Evolutionary conservation across 495 filamentous ascomycete species (phyloP).

Genomic region (Entonaema liquescens): DNA sequence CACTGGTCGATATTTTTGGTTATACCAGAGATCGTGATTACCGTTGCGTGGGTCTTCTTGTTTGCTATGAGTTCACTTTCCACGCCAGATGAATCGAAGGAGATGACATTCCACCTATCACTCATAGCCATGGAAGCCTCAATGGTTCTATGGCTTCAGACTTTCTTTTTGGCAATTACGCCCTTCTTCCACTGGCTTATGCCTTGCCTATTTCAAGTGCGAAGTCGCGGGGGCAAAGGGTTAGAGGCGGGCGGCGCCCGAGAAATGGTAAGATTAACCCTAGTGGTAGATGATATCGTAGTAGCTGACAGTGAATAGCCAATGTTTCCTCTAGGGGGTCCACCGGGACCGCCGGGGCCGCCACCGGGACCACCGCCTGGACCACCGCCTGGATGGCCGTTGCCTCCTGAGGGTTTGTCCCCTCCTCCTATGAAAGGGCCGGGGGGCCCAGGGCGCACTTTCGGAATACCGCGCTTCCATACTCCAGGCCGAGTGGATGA

Average conservation of each 20-base stretch:
- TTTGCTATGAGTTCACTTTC: conserved; percentile 5
- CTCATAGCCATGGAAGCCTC: conserved; percentile 35
- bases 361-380: neutral
- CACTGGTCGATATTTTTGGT: conserved; percentile 24
- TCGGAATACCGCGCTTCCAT: neutral
- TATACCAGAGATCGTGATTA: conserved; percentile 24
- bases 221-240: neutral
- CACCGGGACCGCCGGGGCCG: neutral
- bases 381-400: neutral
- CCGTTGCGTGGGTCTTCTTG: conserved; percentile 22
- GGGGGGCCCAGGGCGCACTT: neutral
- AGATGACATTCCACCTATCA: conserved; percentile 12
- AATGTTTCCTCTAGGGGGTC: neutral
- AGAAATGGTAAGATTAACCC: conserved; percentile 19
- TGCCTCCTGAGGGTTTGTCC: neutral
- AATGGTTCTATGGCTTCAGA: conserved; percentile 36
- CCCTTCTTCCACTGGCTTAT: conserved; percentile 32
- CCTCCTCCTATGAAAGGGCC: neutral
- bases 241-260: neutral
- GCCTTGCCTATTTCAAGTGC: conserved; percentile 22
- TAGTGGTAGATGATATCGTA: neutral
- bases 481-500: neutral
- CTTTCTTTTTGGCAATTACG: conserved; percentile 22
- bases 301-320: conserved; percentile 7
- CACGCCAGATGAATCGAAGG: conserved; percentile 22